Evolutionary conservation across 257 asterid species (phyloP), one percentile per base, ranked within the genome.

Genomic region (Solanum bulbocastanum): DNA sequence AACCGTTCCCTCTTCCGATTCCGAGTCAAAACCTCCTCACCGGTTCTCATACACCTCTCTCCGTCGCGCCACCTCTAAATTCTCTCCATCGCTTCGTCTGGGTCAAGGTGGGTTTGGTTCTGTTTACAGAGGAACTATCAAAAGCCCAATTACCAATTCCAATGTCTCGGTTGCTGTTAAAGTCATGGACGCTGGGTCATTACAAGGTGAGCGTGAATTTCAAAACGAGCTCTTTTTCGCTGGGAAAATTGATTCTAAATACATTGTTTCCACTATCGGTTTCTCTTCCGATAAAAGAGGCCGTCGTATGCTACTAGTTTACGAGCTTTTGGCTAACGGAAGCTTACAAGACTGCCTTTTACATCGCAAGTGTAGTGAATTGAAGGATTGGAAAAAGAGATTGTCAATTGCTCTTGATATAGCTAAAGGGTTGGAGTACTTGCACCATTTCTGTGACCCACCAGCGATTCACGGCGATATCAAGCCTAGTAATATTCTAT

Each of bases 21-120:
- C 98, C 73, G 96, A 92, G 76, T 93, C 98, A 82, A 46, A 92
- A 89, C 95, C 98, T n/a, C 99, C 98, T 13, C 95, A 90, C 90
- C 88, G 93, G 40, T 91, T 95, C 89, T 92, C 99, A 37, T 96
- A 93, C 93, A 88, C 94, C 40, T 79, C 90, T 86, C 98, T 97
- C 87, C 95, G 96, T 88, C 96, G 94, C 65, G 98, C 98, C 39
- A 96, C 99, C 36, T 88, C 93, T 65, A 87, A 92, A 30, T 96
- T 97, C 87, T 91, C 98, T 39, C 95, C 94, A 2, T 90, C 96
- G 42, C 95, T 92, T 74, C 96, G 95, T 68, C 94, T 97, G 9
- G 99, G 99, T 14, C 98, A 94, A 75, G 99, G 99, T 56, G 99
- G 99, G 25, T 96, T 97, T 88, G 99, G 99, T 56, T 94, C 99